phyloP scores from a whole-genome alignment of 2,329 filamentous ascomycete genomes.

The Aspergillus versicolor region DNA sequence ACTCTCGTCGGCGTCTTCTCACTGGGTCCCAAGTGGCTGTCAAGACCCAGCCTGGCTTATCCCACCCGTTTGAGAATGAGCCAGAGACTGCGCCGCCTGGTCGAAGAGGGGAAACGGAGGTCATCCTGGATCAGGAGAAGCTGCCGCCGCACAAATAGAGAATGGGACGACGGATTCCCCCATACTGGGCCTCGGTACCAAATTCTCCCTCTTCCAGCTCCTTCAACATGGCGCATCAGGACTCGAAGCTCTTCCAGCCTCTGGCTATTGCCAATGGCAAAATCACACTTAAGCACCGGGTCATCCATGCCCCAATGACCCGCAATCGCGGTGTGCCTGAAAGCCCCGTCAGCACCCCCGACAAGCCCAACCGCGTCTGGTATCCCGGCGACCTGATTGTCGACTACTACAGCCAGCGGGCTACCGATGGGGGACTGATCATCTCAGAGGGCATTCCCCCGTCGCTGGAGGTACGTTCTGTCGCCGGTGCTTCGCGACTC shows the following conservation, averaged over 20 bases:
- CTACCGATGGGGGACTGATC: constrained; percentile 37
- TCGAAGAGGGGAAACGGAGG: not conserved
- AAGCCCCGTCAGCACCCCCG: constrained; percentile 42
- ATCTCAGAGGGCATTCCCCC: constrained; percentile 40
- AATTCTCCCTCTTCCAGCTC: not conserved
- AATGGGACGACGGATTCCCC: not conserved
- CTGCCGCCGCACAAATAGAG: not conserved
- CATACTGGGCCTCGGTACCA: too few species aligned
- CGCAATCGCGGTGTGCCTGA: constrained; percentile 53
- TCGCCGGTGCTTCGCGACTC: not conserved
- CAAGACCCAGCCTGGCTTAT: not conserved
- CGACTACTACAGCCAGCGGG: constrained; percentile 43
- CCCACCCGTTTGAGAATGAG: not conserved
- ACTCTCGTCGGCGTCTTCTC: not conserved
- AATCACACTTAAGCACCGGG: constrained; percentile 51
- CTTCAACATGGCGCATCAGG: constrained; percentile 1
- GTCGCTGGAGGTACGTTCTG: constrained; percentile 37
- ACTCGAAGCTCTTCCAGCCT: constrained; percentile 45
- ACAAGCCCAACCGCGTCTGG: constrained; percentile 52
- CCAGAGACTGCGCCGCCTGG: not conserved
- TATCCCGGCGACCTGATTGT: constrained; percentile 44
- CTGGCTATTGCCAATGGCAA: constrained; percentile 48
- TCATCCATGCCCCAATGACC: constrained; percentile 55
- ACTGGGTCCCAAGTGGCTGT: not conserved
- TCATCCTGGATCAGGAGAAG: not conserved